These are phyloP conservation scores for Aspergillus cavernicola DNA, from an alignment of 495 filamentous ascomycete genomes.

Conservation along the genomic window DNA sequence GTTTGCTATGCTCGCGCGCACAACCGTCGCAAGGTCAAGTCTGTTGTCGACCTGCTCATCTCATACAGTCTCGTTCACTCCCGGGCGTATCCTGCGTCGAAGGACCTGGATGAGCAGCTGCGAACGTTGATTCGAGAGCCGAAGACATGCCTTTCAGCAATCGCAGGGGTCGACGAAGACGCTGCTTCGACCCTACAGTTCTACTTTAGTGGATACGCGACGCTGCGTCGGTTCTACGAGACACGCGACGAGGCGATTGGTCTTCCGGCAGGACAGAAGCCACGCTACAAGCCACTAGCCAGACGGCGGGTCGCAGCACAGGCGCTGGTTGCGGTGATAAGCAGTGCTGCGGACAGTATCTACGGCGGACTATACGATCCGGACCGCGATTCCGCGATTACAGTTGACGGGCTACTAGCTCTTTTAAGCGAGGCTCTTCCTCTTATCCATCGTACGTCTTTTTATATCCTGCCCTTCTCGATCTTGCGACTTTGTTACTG, in stretches of 20 bases:
- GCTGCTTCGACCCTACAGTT: conserved; percentile 76
- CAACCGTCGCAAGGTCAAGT: conserved; percentile 66
- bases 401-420: conserved; percentile 78
- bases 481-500: too few species aligned
- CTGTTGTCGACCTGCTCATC: conserved; percentile 80
- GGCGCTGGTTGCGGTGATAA: conserved; percentile 72
- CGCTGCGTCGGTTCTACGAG: conserved; percentile 81
- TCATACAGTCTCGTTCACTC: conserved; percentile 83
- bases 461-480: too few species aligned
- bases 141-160: conserved; percentile 57
- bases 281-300: conserved; percentile 43
- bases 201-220: conserved; percentile 87
- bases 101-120: conserved; percentile 66
- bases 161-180: conserved; percentile 65
- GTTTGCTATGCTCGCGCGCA: conserved; percentile 84
- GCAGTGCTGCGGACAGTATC: conserved; percentile 82
- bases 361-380: conserved; percentile 83
- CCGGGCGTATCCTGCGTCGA: conserved; percentile 63
- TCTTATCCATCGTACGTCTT: conserved; percentile 60
- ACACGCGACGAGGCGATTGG: conserved; percentile 64
- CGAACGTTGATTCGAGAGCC: conserved; percentile 61
- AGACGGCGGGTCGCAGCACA: conserved; percentile 64
- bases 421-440: conserved; percentile 78
- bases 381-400: conserved; percentile 69
- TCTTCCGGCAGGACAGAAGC: conserved; percentile 35